Evolutionary conservation across 2,329 filamentous ascomycete genomes (phyloP).

Genomic region (Colletotrichum euphorbiae): DNA sequence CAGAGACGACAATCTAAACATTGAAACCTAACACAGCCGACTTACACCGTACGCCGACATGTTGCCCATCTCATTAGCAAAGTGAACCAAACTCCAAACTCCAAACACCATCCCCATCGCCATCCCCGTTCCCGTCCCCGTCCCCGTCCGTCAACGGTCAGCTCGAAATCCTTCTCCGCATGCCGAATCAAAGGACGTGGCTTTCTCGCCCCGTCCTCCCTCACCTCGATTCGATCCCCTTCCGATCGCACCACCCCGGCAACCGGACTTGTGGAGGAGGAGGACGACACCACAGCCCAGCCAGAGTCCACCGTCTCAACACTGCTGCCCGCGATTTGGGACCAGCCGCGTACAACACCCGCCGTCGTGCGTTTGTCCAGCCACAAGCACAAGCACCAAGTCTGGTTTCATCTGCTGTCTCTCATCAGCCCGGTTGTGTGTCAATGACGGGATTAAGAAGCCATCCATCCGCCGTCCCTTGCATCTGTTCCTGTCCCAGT

Average conservation of each 20-base stretch:
- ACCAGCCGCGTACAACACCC: slow-evolving; percentile 21
- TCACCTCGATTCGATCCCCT: slow-evolving; percentile 24
- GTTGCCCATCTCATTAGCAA: background rate
- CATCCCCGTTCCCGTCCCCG: background rate
- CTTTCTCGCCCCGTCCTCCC: slow-evolving; percentile 6
- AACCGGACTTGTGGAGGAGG: slow-evolving; percentile 33
- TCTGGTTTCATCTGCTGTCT: slow-evolving; percentile 26
- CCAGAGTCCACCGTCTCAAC: slow-evolving; percentile 18
- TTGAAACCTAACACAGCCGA: background rate
- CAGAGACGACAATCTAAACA: background rate
- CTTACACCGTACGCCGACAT: slow-evolving; percentile 4
- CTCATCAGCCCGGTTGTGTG: slow-evolving; percentile 4
- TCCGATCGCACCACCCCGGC: slow-evolving; percentile 37
- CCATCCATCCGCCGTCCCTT: background rate
- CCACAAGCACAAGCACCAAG: slow-evolving; percentile 24
- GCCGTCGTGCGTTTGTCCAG: slow-evolving; percentile 26
- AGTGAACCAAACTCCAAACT: slow-evolving; percentile 18
- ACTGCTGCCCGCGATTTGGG: slow-evolving; percentile 23
- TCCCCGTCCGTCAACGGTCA: too few species aligned
- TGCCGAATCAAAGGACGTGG: slow-evolving; percentile 31
- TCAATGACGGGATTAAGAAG: slow-evolving; percentile 3
- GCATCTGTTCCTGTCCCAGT: background rate
- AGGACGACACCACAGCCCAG: background rate
- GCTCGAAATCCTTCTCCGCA: slow-evolving; percentile 28
- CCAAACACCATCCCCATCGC: slow-evolving; percentile 16